Conservation (phyloP, 225 moss, liverwort and hornwort species). For the Physcomitrium patens region DNA sequence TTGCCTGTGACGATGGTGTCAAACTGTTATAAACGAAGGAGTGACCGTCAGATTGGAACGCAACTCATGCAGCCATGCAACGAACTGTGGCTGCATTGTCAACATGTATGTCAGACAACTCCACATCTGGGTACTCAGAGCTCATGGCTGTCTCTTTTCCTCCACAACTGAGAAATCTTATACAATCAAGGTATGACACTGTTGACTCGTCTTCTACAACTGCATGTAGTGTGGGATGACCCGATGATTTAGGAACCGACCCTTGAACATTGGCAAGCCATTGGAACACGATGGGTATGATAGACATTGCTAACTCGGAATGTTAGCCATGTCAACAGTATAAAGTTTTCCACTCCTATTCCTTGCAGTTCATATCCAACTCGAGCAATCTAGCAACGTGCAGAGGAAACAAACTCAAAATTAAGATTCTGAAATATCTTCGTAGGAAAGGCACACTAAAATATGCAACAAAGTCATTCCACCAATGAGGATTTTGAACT, state of each 20-base stretch:
- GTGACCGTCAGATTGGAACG: constrained; percentile 26
- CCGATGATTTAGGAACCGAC: background rate
- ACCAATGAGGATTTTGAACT: background rate
- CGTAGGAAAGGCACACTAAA: background rate
- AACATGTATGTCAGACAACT: constrained; percentile 95
- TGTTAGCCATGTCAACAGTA: constrained; percentile 97
- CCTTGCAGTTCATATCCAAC: constrained; percentile 90
- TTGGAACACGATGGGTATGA: background rate
- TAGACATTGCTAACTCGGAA: constrained; percentile 66
- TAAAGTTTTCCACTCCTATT: constrained; percentile 83
- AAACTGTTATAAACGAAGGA: constrained; percentile 61
- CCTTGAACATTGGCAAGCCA: constrained; percentile 9
- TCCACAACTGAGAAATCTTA: constrained; percentile 92
- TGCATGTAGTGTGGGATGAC: constrained; percentile 1
- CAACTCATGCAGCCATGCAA: background rate
- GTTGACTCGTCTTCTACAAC: constrained; percentile 4
- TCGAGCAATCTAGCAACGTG: constrained; percentile 71
- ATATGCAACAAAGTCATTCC: constrained; percentile 17
- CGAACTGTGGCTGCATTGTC: constrained; percentile 80
- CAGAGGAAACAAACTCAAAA: constrained; percentile 6
- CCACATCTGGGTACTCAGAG: constrained; percentile 82
- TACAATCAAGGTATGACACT: background rate
- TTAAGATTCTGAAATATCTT: background rate
- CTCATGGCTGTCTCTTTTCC: constrained; percentile 78
- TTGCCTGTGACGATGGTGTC: constrained; percentile 98